Conservation (phyloP, 2,329 filamentous ascomycete genomes). For the Exophiala sp. region DNA sequence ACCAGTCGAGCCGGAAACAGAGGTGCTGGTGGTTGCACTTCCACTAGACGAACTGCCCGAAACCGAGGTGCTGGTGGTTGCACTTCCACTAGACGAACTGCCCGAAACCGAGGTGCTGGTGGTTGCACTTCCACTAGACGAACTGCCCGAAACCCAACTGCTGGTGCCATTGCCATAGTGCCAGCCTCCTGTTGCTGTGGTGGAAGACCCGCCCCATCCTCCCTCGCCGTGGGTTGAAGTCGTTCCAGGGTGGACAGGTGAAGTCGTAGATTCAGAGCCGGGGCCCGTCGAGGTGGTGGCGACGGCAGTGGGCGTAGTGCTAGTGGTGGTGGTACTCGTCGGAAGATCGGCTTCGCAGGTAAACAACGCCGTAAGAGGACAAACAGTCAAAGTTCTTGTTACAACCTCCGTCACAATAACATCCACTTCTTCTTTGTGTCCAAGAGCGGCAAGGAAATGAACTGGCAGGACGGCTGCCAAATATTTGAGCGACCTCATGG, state of each 20-base stretch:
- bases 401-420: slow-evolving; percentile 18
- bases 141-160: background rate
- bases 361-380: slow-evolving; percentile 22
- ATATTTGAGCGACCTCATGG: slow-evolving; percentile 25
- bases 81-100: background rate
- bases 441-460: slow-evolving; percentile 6
- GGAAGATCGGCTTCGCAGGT: slow-evolving; percentile 19
- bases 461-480: slow-evolving; percentile 21
- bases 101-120: background rate
- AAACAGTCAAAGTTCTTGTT: slow-evolving; percentile 23
- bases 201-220: background rate
- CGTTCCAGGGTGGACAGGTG: background rate
- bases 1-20: no score
- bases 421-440: slow-evolving; percentile 7
- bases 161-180: background rate
- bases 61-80: background rate
- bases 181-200: background rate
- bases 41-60: background rate
- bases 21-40: background rate
- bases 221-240: background rate
- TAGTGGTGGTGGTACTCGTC: slow-evolving; percentile 4
- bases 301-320: background rate
- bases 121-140: background rate
- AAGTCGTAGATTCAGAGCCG: no score
- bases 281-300: slow-evolving; percentile 3